Percentiles rank a stretch among this genome's conserved stretches.
Evolutionary conservation across 805 yeast species (phyloP).

Genomic region (Zygotorulaspora florentina): DNA sequence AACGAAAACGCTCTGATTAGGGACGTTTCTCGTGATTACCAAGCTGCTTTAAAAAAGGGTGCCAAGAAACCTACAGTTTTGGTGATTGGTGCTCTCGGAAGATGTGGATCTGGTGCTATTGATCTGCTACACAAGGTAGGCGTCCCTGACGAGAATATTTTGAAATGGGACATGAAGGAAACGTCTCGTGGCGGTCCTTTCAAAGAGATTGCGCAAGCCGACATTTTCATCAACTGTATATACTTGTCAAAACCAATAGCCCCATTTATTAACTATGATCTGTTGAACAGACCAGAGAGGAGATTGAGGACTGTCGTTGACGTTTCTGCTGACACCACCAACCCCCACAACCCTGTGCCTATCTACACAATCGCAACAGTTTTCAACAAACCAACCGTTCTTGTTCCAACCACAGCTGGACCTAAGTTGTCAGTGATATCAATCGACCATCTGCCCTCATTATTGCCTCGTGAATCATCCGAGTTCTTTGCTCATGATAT

Average conservation of each 20-base stretch:
- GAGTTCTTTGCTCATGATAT: constrained; percentile 85
- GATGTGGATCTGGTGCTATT: constrained; percentile 98
- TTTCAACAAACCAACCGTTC: constrained; percentile 85
- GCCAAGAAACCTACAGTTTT: constrained; percentile 72
- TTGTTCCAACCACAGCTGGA: constrained; percentile 71
- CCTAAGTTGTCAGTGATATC: constrained; percentile 89
- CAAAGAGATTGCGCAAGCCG: constrained; percentile 79
- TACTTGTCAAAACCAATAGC: constrained; percentile 90
- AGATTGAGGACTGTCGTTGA: constrained; percentile 89
- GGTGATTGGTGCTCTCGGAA: constrained; percentile 95
- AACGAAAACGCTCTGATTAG: constrained; percentile 70
- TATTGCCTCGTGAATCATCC: constrained; percentile 95
- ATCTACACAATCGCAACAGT: constrained; percentile 87
- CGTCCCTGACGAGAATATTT: constrained; percentile 74
- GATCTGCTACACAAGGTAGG: constrained; percentile 80
- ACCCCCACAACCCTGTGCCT: constrained; percentile 97
- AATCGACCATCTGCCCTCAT: constrained; percentile 92
- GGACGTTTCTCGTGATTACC: constrained; percentile 61
- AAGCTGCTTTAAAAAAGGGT: constrained; percentile 54
- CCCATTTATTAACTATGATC: constrained; percentile 73
- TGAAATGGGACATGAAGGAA: constrained; percentile 96
- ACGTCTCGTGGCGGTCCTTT: constrained; percentile 98
- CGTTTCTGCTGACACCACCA: constrained; percentile 97
- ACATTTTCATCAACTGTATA: constrained; percentile 93
- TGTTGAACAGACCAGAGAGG: constrained; percentile 64